Base-by-base conservation (phyloP, 352 stramenopile genomes). In the Phytophthora constricta region DNA sequence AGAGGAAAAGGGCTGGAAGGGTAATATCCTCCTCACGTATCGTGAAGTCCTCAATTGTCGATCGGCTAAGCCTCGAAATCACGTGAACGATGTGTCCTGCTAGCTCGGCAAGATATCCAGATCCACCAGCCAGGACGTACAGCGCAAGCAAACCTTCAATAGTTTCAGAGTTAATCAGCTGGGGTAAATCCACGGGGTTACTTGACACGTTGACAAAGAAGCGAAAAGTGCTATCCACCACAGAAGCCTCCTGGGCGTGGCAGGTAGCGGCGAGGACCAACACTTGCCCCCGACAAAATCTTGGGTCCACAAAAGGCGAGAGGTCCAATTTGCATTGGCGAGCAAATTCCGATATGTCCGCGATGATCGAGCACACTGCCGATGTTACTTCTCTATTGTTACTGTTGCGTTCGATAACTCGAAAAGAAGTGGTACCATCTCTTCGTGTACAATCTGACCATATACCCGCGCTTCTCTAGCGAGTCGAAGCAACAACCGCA, bases 1-100 rank as follows among this genome's bases (percentile, higher is more conserved):
- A 91, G n/a, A 91, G 70, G 34, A 91, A 90, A 0, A 94, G 58
- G 14, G 82, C 78, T 27, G 84, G 80, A 0, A 92, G 70, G 8
- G 84, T 82, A 19, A 79, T 73, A 34, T 85, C 66, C 48, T 84
- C 73, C 8, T 87, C 65, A 51, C 78, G 49, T 13, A 92, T 68
- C 11, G 27, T 57, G n/a, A 92, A 60, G 3, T 63, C 25, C 20
- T 90, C 70, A 26, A 91, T 74, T 20, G 41, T 72, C 3, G 71
- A 77, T 49, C 79, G 70, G 25, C 70, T 76, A 0, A 92, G 60
- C 28, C 31, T 64, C 7, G 66, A 73, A 42, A 93, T 54, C 11
- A 92, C 70, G n/a, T 76, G 62, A 9, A 86, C 75, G 1, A 90
- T 37, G 20, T 82, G 63, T 0, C 72, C 56, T 2, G 68, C 71